Conservation (phyloP, 2,329 filamentous ascomycete species). For the Fusarium illudens region DNA sequence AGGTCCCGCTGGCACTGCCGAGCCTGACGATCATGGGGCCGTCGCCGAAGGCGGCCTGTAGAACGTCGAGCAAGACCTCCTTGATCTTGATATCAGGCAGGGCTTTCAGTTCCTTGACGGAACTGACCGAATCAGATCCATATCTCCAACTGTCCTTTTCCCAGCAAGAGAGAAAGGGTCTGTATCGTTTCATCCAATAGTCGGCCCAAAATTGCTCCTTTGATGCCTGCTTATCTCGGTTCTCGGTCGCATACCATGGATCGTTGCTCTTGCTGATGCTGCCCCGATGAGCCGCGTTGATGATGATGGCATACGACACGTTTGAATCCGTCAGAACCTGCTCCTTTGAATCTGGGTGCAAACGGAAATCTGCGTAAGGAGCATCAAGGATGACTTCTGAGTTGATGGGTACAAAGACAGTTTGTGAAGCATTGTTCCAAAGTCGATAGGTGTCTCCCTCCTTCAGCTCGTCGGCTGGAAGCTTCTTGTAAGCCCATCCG, state of each 20-base stretch:
- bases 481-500: neutral
- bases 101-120: neutral
- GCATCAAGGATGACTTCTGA: neutral
- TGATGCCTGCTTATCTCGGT: neutral
- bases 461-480: neutral
- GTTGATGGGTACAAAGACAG: neutral
- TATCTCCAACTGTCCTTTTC: neutral
- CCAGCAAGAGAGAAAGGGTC: neutral
- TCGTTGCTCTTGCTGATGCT: neutral
- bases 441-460: neutral
- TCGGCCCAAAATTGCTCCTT: neutral
- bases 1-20: neutral
- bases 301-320: neutral
- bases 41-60: neutral
- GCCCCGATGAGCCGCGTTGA: neutral
- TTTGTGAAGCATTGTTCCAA: neutral
- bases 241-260: neutral
- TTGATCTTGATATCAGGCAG: neutral
- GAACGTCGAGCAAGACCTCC: neutral
- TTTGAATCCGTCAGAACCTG: neutral
- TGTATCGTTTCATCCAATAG: neutral
- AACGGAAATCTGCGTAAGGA: neutral
- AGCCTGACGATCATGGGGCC: neutral
- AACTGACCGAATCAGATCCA: neutral
- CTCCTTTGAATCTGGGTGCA: neutral